Evolutionary conservation across 2,329 filamentous ascomycete species (phyloP).

Genomic region (Parafenestella ontariensis): DNA sequence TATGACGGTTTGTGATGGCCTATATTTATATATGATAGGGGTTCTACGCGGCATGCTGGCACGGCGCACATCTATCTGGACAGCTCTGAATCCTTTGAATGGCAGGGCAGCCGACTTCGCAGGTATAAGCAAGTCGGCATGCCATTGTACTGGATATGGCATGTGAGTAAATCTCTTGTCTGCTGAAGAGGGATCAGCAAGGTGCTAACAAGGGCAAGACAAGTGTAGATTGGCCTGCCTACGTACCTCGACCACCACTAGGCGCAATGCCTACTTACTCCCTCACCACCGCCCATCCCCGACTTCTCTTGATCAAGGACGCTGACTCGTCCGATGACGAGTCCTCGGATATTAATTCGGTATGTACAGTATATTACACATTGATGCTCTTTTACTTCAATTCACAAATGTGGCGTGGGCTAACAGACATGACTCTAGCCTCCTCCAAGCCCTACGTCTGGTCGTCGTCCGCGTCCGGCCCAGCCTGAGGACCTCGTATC

Average conservation of each 20-base stretch:
- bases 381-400: conserved; percentile 5
- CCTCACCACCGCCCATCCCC: no score
- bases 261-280: background rate
- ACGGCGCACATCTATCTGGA: conserved; percentile 17
- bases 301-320: background rate
- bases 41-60: background rate
- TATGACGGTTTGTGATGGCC: background rate
- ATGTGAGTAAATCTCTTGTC: background rate
- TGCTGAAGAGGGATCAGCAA: background rate
- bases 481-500: conserved; percentile 2
- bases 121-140: background rate
- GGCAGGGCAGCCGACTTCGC: background rate
- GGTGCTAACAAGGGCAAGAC: background rate
- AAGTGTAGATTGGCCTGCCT: background rate
- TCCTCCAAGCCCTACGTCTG: background rate
- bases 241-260: background rate
- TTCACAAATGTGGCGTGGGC: conserved; percentile 1
- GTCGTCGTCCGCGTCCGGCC: conserved; percentile 3
- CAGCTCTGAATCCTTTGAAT: conserved; percentile 7
- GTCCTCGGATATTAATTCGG: background rate
- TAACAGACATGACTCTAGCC: conserved; percentile 6
- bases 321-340: background rate
- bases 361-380: background rate
- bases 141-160: background rate
- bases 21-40: background rate